Conservation (phyloP, 495 filamentous ascomycete genomes). For the Beverwykella pulmonaria region DNA sequence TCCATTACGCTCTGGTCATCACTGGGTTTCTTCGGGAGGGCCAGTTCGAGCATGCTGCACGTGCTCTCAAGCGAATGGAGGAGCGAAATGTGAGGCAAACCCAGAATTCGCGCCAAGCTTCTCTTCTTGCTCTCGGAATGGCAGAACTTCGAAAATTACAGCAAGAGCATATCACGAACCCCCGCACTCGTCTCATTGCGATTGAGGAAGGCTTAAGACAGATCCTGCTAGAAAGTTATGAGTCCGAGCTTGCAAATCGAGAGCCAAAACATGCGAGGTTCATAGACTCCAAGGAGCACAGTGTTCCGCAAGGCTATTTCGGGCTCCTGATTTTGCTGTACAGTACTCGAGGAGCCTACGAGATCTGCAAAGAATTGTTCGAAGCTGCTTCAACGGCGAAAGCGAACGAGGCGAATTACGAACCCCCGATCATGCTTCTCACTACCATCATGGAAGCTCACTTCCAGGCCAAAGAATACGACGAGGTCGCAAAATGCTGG, state of each 20-base stretch:
- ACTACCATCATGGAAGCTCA: conserved; percentile 67
- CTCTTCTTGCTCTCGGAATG: conserved; percentile 49
- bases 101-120: conserved; percentile 51
- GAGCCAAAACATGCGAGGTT: conserved; percentile 40
- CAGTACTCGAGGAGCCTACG: conserved; percentile 57
- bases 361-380: conserved; percentile 59
- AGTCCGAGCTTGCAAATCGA: conserved; percentile 40
- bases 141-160: conserved; percentile 11
- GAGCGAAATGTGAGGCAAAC: conserved; percentile 51
- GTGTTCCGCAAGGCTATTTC: conserved; percentile 55
- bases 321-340: conserved; percentile 66
- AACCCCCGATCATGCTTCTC: conserved; percentile 60
- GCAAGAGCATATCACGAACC: background rate
- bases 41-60: conserved; percentile 27
- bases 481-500: conserved; percentile 69
- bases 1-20: conserved; percentile 80
- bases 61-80: conserved; percentile 50
- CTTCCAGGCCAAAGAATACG: conserved; percentile 56
- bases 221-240: conserved; percentile 34
- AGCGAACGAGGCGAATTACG: conserved; percentile 35
- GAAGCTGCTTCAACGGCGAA: conserved; percentile 35
- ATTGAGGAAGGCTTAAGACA: conserved; percentile 31
- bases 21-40: conserved; percentile 60
- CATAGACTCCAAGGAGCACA: conserved; percentile 39
- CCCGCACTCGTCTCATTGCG: conserved; percentile 6